Base-by-base conservation (phyloP, 192 early-diverging fungal genomes). In the Hyaloraphidium curvatum region DNA sequence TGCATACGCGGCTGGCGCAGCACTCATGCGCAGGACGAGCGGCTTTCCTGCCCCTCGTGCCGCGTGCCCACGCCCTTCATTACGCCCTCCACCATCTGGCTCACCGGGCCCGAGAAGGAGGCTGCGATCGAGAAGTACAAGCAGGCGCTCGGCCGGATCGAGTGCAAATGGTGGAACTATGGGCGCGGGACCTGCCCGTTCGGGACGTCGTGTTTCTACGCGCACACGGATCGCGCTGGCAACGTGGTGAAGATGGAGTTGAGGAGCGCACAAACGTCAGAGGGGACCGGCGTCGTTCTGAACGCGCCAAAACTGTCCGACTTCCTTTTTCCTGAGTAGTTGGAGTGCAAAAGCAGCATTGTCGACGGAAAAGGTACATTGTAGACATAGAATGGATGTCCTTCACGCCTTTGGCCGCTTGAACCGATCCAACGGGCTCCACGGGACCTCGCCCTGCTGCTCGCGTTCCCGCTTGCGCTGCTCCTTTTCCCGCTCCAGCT, bases 401-500 rank as follows among this genome's bases (percentile, higher is more conserved):
- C n/a, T n/a, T n/a, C n/a, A n/a, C n/a, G n/a, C n/a, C n/a, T n/a
- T n/a, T n/a, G n/a, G n/a, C n/a, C n/a, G n/a, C n/a, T n/a, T n/a
- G n/a, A n/a, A n/a, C n/a, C n/a, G n/a, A n/a, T n/a, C n/a, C n/a
- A n/a, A n/a, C n/a, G n/a, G n/a, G n/a, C n/a, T n/a, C n/a, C n/a
- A n/a, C n/a, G n/a, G n/a, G 9, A 37, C 33, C 33, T n/a, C n/a
- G 33, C 33, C 33, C 33, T 37, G 33, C 33, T n/a, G 33, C n/a
- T 37, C 33, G n/a, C 33, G n/a, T n/a, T 37, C 33, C 53, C 72
- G 65, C 55, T 72, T 72, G 28, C 39, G 28, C 26, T 60, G 56
- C 65, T 68, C 65, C 57, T 71, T 67, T 39, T 71, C 71, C 56
- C 71, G 71, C 29, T 79, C 77, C 31, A 77, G 55, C 19, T 59